Base-by-base conservation (phyloP, 495 filamentous ascomycete genomes). In the Glonium stellatum region DNA sequence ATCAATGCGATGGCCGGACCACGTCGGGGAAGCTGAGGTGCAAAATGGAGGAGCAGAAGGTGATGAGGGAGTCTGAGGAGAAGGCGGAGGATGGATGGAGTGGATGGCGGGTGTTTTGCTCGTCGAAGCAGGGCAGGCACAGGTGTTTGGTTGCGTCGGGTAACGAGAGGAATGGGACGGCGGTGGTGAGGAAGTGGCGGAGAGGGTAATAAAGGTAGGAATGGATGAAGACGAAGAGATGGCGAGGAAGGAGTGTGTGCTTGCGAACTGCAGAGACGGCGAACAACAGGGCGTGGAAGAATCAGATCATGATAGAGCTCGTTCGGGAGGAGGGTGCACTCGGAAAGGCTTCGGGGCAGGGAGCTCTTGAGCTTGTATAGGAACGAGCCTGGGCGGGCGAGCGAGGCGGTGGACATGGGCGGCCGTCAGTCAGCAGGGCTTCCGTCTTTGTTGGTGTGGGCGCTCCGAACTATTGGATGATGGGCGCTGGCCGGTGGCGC, bases 61-160 rank as follows among this genome's bases (percentile, higher is more conserved):
- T 46, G 54, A 59, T 22, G 61, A 60, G 50, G 44, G 39, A 18
- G 22, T 52, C 15, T 25, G 34, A 27, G 50, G 25, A 63, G 46
- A n/a, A 44, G 15, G 35, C 0, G 52, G 36, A 57, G 36, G 9
- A 55, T 4, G 15, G 44, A 21, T 4, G 15, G 27, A n/a, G 2
- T 54, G 34, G 15, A 22, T 36, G 34, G 34, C 13, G 22, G n/a
- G 22, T 61, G 27, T 61, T 41, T 50, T 49, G 49, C 46, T 54
- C 37, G 23, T 46, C 54, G 42, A 15, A 58, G 55, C 65, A 70
- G 50, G 53, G 64, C 63, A 65, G 64, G 61, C 62, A 70, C 55
- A 44, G 59, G 47, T 54, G 27, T 3, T 31, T 31, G 56, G 64
- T 60, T 65, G 62, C 46, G 57, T 18, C 55, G 54, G 37, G 59